Percentiles rank a stretch among this genome's conserved stretches.
phyloP scores from a whole-genome alignment of 108 stramenopile species.

The Skeletonema grethae region DNA sequence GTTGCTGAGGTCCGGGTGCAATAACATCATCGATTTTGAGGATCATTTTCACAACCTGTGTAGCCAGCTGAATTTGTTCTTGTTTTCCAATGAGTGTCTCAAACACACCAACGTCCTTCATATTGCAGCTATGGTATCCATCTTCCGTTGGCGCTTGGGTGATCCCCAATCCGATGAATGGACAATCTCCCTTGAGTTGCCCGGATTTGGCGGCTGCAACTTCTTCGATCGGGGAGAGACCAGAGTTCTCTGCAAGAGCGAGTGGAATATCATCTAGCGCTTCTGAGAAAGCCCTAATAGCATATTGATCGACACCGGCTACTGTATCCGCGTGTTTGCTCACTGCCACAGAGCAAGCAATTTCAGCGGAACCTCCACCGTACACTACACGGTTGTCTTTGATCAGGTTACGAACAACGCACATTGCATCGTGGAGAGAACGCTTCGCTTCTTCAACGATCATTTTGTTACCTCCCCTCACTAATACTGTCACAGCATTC shows the following conservation, averaged over 20 bases:
- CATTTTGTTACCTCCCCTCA: conserved; percentile 99
- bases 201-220: conserved; percentile 94
- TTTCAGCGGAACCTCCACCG: conserved; percentile 98
- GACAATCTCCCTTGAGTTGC: conserved; percentile 89
- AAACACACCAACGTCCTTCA: conserved; percentile 96
- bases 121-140: conserved; percentile 81
- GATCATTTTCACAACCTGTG: conserved; percentile 99
- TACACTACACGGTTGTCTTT: conserved; percentile 98
- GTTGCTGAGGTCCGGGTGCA: conserved; percentile 55
- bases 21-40: conserved; percentile 99
- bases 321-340: conserved; percentile 91
- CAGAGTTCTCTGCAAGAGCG: conserved; percentile 98
- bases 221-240: conserved; percentile 95
- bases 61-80: conserved; percentile 97
- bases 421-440: conserved; percentile 99
- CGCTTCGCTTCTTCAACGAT: conserved; percentile 99
- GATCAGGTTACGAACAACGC: conserved; percentile 98
- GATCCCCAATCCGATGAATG: conserved; percentile 92
- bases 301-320: conserved; percentile 96
- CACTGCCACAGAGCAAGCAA: conserved; percentile 97
- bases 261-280: conserved; percentile 99
- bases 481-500: conserved; percentile 96
- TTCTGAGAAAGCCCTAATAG: conserved; percentile 98
- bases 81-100: conserved; percentile 99
- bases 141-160: conserved; percentile 63